These are phyloP conservation scores for Flaveria bidentis DNA, from an alignment of 129 eudicot species.

Conservation along the genomic window DNA sequence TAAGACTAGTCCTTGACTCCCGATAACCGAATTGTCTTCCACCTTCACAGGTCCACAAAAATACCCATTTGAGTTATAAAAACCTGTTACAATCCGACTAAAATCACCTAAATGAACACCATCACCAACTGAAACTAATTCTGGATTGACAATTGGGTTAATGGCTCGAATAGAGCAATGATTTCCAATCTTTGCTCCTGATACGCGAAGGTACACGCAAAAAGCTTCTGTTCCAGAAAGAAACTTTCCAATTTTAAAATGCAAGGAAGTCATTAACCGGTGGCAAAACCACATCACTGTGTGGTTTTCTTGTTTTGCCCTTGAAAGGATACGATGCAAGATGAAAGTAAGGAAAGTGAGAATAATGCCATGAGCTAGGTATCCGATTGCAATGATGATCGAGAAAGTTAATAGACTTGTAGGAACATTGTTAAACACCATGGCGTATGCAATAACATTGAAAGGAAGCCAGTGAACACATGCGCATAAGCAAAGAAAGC, in stretches of 20 bases:
- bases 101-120: constrained; percentile 58
- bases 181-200: constrained; percentile 43
- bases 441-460: constrained; percentile 33
- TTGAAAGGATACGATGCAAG: constrained; percentile 27
- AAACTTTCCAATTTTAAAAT: constrained; percentile 42
- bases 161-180: constrained; percentile 54
- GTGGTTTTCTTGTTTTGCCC: constrained; percentile 27
- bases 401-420: constrained; percentile 31
- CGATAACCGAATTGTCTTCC: constrained; percentile 44
- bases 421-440: constrained; percentile 31
- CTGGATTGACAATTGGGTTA: constrained; percentile 41
- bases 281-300: constrained; percentile 34
- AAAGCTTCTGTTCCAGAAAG: constrained; percentile 57
- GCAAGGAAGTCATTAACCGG: constrained; percentile 36
- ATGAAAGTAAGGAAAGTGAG: constrained; percentile 38
- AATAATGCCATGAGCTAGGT: constrained; percentile 46
- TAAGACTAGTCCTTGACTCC: constrained; percentile 44
- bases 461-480: constrained; percentile 55
- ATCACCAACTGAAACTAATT: constrained; percentile 34
- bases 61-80: constrained; percentile 39
- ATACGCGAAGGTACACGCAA: constrained; percentile 38
- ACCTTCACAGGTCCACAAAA: constrained; percentile 28
- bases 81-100: constrained; percentile 38
- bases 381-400: constrained; percentile 30
- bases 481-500: constrained; percentile 44